phyloP scores from a whole-genome alignment of 2,329 filamentous ascomycete genomes.

The Penicillium olsonii region DNA sequence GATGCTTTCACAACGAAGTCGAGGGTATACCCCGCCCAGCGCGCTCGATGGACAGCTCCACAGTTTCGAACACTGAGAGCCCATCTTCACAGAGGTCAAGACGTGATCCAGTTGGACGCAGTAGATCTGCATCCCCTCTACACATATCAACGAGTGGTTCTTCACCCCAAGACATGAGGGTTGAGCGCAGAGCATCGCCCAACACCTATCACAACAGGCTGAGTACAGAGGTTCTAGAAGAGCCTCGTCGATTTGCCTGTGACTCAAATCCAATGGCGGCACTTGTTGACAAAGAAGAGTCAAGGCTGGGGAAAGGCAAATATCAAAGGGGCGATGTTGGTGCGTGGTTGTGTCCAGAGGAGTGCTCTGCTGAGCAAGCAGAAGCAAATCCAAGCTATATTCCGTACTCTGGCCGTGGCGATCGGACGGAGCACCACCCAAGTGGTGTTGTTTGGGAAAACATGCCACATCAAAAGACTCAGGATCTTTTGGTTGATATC shows the following conservation, averaged over 20 bases:
- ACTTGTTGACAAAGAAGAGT: slow-evolving; percentile 12
- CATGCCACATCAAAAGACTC: slow-evolving; percentile 14
- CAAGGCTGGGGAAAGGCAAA: slow-evolving; percentile 13
- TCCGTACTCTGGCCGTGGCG: neutral
- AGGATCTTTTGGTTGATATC: slow-evolving; percentile 30
- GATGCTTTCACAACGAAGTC: slow-evolving; percentile 1
- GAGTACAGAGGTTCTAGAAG: neutral
- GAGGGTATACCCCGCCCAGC: too few species aligned
- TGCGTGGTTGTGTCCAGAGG: slow-evolving; percentile 11
- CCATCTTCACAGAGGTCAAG: neutral
- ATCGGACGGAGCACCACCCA: neutral
- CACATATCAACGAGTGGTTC: neutral
- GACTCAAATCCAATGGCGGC: slow-evolving; percentile 21
- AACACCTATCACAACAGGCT: neutral
- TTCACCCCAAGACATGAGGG: neutral
- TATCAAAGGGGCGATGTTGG: slow-evolving; percentile 16
- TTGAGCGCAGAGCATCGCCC: neutral
- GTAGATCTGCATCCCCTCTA: slow-evolving; percentile 8
- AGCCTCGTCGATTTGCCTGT: slow-evolving; percentile 17
- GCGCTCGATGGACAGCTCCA: neutral
- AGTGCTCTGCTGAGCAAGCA: neutral
- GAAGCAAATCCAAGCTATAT: neutral
- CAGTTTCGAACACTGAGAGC: neutral
- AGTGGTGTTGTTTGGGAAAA: neutral
- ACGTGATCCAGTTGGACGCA: neutral